Conservation (phyloP, 768 basidiomycete genomes). For the Pleurotus platypus region DNA sequence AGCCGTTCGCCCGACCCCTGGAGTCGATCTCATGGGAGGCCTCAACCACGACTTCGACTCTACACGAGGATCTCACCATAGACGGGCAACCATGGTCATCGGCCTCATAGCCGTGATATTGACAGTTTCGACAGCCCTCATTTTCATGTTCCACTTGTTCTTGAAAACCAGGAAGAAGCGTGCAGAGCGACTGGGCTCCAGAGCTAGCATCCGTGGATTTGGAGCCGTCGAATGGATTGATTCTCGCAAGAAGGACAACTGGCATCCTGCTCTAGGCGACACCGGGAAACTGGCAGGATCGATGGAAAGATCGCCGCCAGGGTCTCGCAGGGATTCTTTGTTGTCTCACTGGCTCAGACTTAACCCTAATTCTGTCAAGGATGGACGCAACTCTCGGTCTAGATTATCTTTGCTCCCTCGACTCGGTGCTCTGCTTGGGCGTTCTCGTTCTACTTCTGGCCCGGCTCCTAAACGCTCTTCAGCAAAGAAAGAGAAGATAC, state of each 20-base stretch:
- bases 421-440: not conserved
- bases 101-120: not conserved
- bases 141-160: not conserved
- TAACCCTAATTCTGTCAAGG: not conserved
- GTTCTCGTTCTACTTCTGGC: not conserved
- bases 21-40: not conserved
- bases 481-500: not conserved
- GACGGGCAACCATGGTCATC: not conserved
- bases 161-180: not conserved
- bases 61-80: not conserved
- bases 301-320: not conserved
- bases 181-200: not conserved
- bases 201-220: slow-evolving; percentile 2
- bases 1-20: not conserved
- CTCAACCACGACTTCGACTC: not conserved
- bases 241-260: not conserved
- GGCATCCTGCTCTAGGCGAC: slow-evolving; percentile 4
- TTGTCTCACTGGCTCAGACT: slow-evolving; percentile 4
- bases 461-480: not conserved
- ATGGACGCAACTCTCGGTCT: not conserved
- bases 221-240: slow-evolving; percentile 7
- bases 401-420: not conserved
- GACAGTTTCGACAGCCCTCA: not conserved
- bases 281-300: too few relatives aligned
- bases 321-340: not conserved